Conservation (phyloP, 306 rosid species). For the Astragalus glycyphyllos region DNA sequence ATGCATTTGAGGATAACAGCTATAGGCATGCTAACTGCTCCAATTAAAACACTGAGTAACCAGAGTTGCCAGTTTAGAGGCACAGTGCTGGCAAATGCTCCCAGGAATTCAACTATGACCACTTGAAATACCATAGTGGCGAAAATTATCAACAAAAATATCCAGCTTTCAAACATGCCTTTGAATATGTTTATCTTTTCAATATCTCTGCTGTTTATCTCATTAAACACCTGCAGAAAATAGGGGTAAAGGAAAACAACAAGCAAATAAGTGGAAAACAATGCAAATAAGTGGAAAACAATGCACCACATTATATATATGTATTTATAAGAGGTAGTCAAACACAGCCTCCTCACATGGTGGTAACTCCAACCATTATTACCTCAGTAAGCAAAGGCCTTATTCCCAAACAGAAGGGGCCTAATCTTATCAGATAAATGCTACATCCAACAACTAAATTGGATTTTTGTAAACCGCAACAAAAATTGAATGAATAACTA, state of each 20-base stretch:
- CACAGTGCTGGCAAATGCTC: slow-evolving; percentile 87
- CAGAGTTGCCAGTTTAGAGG: slow-evolving; percentile 91
- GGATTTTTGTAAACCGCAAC: too few relatives aligned
- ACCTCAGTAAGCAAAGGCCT: too few relatives aligned
- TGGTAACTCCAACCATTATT: too few relatives aligned
- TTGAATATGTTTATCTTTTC: slow-evolving; percentile 82
- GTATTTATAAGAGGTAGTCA: too few relatives aligned
- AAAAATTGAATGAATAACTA: too few relatives aligned
- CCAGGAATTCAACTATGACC: slow-evolving; percentile 81
- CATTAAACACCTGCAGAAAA: slow-evolving; percentile 80
- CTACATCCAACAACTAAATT: too few relatives aligned
- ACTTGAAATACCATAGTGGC: slow-evolving; percentile 71
- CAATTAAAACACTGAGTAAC: slow-evolving; percentile 72
- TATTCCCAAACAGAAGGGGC: too few relatives aligned
- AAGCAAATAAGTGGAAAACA: slow-evolving; percentile 1
- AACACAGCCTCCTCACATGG: too few relatives aligned
- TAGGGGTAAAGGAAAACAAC: slow-evolving; percentile 35
- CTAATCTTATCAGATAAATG: too few relatives aligned
- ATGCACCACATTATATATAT: background rate
- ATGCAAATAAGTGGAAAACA: background rate
- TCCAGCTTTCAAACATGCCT: slow-evolving; percentile 82
- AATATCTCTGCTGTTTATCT: slow-evolving; percentile 88
- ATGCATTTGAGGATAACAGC: slow-evolving; percentile 80
- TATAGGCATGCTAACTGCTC: slow-evolving; percentile 76
- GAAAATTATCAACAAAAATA: slow-evolving; percentile 67